phyloP scores from a whole-genome alignment of 2,329 filamentous ascomycete species.

The Tolypocladium pustulatum region DNA sequence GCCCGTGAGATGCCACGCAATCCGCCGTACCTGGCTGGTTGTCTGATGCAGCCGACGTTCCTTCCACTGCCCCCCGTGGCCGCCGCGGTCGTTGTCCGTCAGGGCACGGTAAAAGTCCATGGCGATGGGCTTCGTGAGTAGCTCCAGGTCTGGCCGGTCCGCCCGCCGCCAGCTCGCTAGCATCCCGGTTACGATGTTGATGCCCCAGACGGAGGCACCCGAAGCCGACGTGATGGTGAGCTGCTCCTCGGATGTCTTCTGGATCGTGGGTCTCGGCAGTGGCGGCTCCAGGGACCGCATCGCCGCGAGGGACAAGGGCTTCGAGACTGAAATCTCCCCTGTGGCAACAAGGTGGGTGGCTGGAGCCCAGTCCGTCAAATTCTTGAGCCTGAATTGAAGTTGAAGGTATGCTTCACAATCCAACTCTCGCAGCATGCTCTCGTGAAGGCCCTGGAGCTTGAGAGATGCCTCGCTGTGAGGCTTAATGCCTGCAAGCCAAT shows the following conservation, averaged over 20 bases:
- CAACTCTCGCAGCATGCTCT: slow-evolving; percentile 10
- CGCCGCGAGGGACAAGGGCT: slow-evolving; percentile 17
- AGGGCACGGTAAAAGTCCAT: slow-evolving; percentile 53
- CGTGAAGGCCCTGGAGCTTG: slow-evolving; percentile 19
- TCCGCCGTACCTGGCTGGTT: slow-evolving; percentile 27
- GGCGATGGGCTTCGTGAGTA: slow-evolving; percentile 32
- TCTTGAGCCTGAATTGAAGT: slow-evolving; percentile 32
- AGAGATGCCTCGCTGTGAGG: slow-evolving; percentile 29
- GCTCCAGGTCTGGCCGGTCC: slow-evolving; percentile 17
- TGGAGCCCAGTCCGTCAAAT: slow-evolving; percentile 38
- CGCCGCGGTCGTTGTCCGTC: slow-evolving; percentile 54
- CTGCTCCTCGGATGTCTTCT: slow-evolving; percentile 3
- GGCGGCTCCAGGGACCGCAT: slow-evolving; percentile 7
- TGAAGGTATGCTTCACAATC: slow-evolving; percentile 34
- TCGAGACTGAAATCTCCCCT: slow-evolving; percentile 32
- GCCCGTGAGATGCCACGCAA: slow-evolving; percentile 20
- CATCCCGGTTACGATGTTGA: slow-evolving; percentile 31
- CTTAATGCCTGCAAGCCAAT: slow-evolving; percentile 23
- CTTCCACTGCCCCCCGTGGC: slow-evolving; percentile 48
- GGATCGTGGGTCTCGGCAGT: slow-evolving; percentile 12
- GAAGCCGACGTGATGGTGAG: slow-evolving; percentile 24
- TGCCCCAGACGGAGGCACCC: slow-evolving; percentile 28
- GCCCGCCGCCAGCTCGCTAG: slow-evolving; percentile 30
- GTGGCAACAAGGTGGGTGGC: slow-evolving; percentile 41
- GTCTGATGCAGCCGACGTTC: slow-evolving; percentile 35